Evolutionary conservation across 805 yeast species (phyloP).

Genomic region (Candida parachauliodes): DNA sequence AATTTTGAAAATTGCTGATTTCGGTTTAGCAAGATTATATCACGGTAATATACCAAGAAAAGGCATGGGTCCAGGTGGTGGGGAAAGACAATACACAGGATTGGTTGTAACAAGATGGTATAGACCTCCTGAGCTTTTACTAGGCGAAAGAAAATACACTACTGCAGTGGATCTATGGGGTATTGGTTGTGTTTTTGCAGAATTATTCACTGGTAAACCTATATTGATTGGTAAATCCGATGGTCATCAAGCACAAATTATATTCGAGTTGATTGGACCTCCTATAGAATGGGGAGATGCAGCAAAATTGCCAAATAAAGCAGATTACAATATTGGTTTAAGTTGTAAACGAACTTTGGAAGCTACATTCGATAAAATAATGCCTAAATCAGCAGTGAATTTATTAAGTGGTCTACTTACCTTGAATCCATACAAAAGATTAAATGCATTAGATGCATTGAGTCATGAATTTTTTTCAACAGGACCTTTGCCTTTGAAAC

Average conservation of each 20-base stretch:
- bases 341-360: slow-evolving; percentile 46
- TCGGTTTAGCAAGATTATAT: slow-evolving; percentile 83
- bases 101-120: slow-evolving; percentile 96
- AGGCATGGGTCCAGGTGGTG: slow-evolving; percentile 56
- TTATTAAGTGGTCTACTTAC: slow-evolving; percentile 60
- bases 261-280: slow-evolving; percentile 79
- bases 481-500: slow-evolving; percentile 61
- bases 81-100: slow-evolving; percentile 50
- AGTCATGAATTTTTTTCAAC: slow-evolving; percentile 63
- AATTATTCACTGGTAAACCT: slow-evolving; percentile 77
- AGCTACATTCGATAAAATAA: slow-evolving; percentile 40
- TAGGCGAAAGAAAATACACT: slow-evolving; percentile 83
- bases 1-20: slow-evolving; percentile 85
- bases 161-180: slow-evolving; percentile 99
- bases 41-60: slow-evolving; percentile 57
- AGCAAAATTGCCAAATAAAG: slow-evolving; percentile 51
- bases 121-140: slow-evolving; percentile 87
- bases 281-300: slow-evolving; percentile 71
- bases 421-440: slow-evolving; percentile 68
- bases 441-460: slow-evolving; percentile 77
- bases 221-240: slow-evolving; percentile 84
- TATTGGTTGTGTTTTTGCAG: slow-evolving; percentile 92
- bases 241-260: slow-evolving; percentile 77
- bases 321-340: slow-evolving; percentile 43
- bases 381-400: slow-evolving; percentile 47